phyloP scores from a whole-genome alignment of 2,329 filamentous ascomycete genomes.

The Cladosporium sp. region DNA sequence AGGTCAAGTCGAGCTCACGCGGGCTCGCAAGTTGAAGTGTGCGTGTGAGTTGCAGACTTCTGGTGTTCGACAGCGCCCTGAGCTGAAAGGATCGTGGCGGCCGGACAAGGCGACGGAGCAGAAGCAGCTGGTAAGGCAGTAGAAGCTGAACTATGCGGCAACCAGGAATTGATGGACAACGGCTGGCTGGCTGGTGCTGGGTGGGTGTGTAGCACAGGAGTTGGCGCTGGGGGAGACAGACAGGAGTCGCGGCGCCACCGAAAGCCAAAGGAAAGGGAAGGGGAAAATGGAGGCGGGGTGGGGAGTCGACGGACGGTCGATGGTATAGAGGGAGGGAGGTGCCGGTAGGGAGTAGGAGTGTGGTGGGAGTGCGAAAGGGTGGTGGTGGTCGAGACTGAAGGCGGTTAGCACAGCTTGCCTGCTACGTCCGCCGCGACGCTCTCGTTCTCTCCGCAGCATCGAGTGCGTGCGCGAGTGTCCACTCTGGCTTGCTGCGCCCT shows the following conservation, averaged over 20 bases:
- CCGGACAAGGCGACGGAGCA: constrained; percentile 6
- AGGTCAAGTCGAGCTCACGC: constrained; percentile 11
- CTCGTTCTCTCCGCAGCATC: background rate
- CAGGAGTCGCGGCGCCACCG: constrained; percentile 16
- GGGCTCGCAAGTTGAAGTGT: background rate
- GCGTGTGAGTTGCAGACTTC: background rate
- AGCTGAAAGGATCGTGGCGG: constrained; percentile 4
- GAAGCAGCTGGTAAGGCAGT: background rate
- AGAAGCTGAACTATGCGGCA: constrained; percentile 4
- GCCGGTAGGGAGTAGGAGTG: background rate
- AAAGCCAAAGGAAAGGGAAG: background rate
- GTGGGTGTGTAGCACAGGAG: constrained; percentile 18
- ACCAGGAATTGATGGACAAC: constrained; percentile 3
- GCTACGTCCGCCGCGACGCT: background rate
- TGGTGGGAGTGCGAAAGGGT: background rate
- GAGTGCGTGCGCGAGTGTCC: background rate
- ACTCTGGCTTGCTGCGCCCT: background rate
- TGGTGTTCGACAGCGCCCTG: background rate
- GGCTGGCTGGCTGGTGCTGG: background rate
- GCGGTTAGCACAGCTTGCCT: background rate
- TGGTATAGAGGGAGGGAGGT: background rate
- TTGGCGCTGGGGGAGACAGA: constrained; percentile 1
- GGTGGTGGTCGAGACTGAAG: background rate
- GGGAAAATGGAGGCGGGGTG: background rate
- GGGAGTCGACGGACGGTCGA: background rate